Percentiles rank a stretch among this genome's conserved stretches.
These are phyloP conservation scores for Silene latifolia DNA, from an alignment of 148 eudicot species.

Conservation along the genomic window DNA sequence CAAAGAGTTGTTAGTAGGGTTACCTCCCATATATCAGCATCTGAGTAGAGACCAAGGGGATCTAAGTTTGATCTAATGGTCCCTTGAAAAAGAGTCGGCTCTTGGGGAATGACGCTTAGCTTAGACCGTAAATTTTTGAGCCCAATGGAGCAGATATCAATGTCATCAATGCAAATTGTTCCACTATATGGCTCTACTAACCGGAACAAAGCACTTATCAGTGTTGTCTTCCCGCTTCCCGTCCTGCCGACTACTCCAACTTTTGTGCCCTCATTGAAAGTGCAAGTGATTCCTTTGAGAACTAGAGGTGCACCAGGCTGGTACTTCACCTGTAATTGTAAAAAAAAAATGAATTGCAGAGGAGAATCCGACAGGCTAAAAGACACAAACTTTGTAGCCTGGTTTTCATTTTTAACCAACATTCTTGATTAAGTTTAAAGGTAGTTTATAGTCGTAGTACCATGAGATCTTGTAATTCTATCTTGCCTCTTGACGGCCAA, in stretches of 20 bases:
- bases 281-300: constrained; percentile 65
- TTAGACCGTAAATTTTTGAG: constrained; percentile 51
- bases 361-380: neutral
- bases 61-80: constrained; percentile 58
- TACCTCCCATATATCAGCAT: constrained; percentile 66
- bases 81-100: constrained; percentile 68
- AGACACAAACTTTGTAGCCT: no score
- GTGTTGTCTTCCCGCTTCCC: constrained; percentile 71
- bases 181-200: constrained; percentile 59
- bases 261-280: constrained; percentile 43
- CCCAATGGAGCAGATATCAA: constrained; percentile 57
- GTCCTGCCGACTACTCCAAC: constrained; percentile 73
- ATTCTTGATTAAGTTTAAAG: neutral
- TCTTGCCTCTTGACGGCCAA: constrained; percentile 59
- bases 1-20: neutral
- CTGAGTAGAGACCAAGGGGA: constrained; percentile 56
- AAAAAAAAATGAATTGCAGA: neutral
- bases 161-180: constrained; percentile 44
- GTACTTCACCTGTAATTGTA: constrained; percentile 44
- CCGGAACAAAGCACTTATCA: constrained; percentile 57
- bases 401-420: neutral
- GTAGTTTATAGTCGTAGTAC: constrained; percentile 19
- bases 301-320: constrained; percentile 59
- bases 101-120: constrained; percentile 68
- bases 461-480: constrained; percentile 47